These are phyloP conservation scores for Knufia petricola DNA, from an alignment of 2,329 filamentous ascomycete species.

Conservation along the genomic window DNA sequence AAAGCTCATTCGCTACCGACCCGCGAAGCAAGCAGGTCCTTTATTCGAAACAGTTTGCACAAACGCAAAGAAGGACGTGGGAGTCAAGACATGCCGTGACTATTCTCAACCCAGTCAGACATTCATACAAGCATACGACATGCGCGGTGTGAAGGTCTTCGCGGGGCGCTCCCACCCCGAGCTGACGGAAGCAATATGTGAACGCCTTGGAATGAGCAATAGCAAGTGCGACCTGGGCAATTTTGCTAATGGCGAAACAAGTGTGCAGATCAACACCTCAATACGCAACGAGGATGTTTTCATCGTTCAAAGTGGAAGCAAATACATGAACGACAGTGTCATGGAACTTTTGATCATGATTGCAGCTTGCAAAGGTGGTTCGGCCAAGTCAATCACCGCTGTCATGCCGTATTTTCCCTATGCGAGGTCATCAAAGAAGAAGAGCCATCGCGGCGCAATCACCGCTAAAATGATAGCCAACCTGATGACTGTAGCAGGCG, in stretches of 20 bases:
- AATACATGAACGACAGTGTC: conserved; percentile 94
- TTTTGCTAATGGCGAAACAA: conserved; percentile 62
- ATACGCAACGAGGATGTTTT: conserved; percentile 98
- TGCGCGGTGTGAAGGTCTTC: conserved; percentile 60
- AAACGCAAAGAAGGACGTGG: too few relatives aligned
- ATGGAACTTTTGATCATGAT: conserved; percentile 99
- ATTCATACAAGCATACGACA: conserved; percentile 28
- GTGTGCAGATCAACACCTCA: conserved; percentile 55
- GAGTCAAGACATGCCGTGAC: neutral
- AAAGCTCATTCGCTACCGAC: neutral
- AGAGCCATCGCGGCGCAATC: conserved; percentile 90
- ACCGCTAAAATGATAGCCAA: conserved; percentile 97
- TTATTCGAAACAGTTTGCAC: neutral
- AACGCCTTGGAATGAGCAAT: conserved; percentile 52
- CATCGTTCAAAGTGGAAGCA: conserved; percentile 92
- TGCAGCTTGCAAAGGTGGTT: conserved; percentile 94
- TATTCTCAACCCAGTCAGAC: neutral
- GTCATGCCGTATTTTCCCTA: conserved; percentile 63
- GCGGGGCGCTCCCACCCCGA: conserved; percentile 55
- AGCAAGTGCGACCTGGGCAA: conserved; percentile 54
- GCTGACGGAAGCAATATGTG: conserved; percentile 57
- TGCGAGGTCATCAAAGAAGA: conserved; percentile 98
- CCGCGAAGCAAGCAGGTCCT: neutral
- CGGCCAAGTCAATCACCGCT: conserved; percentile 48
- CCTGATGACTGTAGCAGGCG: conserved; percentile 81